Evolutionary conservation across 2,329 filamentous ascomycete species (phyloP).

Genomic region (Clonostachys rosea): DNA sequence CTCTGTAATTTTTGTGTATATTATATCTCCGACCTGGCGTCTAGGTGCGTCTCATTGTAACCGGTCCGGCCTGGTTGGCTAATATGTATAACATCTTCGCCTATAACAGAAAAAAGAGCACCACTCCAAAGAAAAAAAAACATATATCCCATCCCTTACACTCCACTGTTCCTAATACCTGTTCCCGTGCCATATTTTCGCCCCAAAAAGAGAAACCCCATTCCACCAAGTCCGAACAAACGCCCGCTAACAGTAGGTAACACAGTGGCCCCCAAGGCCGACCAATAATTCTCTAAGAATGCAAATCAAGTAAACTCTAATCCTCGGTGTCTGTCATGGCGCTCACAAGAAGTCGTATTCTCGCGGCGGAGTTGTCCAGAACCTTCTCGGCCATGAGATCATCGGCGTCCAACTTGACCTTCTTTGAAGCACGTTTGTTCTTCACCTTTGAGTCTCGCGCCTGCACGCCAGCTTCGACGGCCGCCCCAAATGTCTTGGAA

Average conservation of each 20-base stretch:
- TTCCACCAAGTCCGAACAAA: background rate
- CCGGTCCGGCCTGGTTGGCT: too few species aligned
- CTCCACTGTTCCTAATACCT: background rate
- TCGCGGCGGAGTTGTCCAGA: constrained; percentile 36
- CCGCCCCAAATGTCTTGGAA: constrained; percentile 25
- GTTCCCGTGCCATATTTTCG: background rate
- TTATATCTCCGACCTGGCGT: too few species aligned
- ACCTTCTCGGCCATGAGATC: constrained; percentile 37
- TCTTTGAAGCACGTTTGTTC: constrained; percentile 27
- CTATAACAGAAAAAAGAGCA: background rate
- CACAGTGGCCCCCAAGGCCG: too few species aligned
- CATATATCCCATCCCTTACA: background rate
- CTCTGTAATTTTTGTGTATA: background rate
- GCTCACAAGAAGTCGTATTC: constrained; percentile 20
- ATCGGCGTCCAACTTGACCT: constrained; percentile 12
- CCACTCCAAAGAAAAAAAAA: background rate
- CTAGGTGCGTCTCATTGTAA: too few species aligned
- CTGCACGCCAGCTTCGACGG: constrained; percentile 39
- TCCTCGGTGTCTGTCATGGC: constrained; percentile 15
- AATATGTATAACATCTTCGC: background rate
- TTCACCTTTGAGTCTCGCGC: constrained; percentile 43
- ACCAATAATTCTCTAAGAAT: background rate
- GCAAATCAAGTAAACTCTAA: constrained; percentile 1
- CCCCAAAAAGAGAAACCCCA: constrained; percentile 1
- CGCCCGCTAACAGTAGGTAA: too few species aligned